These are phyloP conservation scores for Somion occarium DNA, from an alignment of 1,284 basidiomycete species.

Conservation along the genomic window DNA sequence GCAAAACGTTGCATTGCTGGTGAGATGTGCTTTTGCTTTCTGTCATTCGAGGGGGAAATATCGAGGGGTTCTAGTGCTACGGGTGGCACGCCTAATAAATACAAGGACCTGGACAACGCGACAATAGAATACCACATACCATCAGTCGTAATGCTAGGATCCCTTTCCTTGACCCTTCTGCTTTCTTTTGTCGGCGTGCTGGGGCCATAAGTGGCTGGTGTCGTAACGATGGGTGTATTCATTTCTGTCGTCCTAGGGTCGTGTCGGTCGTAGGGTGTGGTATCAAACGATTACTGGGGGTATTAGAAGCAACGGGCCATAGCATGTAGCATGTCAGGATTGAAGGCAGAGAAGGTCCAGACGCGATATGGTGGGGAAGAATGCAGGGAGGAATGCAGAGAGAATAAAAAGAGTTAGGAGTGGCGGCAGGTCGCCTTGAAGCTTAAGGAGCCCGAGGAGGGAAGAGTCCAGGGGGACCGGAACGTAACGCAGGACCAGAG, in stretches of 20 bases:
- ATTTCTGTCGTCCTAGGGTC: slow-evolving; percentile 8
- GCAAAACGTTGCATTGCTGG: slow-evolving; percentile 14
- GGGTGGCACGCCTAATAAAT: not conserved
- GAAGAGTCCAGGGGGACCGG: slow-evolving; percentile 1
- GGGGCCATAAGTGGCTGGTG: not conserved
- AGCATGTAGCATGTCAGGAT: slow-evolving; percentile 5
- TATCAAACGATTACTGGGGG: not conserved
- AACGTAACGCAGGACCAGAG: slow-evolving; percentile 5
- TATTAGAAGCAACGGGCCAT: slow-evolving; percentile 1
- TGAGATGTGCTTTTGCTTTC: slow-evolving; percentile 2
- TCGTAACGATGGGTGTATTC: not conserved
- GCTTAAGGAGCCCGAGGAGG: slow-evolving; percentile 13
- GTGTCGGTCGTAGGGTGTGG: slow-evolving; percentile 11
- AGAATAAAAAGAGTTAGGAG: slow-evolving; percentile 11
- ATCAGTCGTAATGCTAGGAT: not conserved
- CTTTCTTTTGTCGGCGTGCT: not conserved
- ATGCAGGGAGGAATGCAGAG: slow-evolving; percentile 10
- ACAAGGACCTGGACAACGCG: not conserved
- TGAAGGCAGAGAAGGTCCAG: not conserved
- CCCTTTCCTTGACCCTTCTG: not conserved
- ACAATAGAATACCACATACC: not conserved
- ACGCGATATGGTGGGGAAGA: not conserved
- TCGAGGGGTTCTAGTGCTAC: not conserved
- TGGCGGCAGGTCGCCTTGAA: no score
- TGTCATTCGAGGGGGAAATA: not conserved